Base-by-base conservation (phyloP, 108 stramenopile genomes). In the Nitzschia sp. region DNA sequence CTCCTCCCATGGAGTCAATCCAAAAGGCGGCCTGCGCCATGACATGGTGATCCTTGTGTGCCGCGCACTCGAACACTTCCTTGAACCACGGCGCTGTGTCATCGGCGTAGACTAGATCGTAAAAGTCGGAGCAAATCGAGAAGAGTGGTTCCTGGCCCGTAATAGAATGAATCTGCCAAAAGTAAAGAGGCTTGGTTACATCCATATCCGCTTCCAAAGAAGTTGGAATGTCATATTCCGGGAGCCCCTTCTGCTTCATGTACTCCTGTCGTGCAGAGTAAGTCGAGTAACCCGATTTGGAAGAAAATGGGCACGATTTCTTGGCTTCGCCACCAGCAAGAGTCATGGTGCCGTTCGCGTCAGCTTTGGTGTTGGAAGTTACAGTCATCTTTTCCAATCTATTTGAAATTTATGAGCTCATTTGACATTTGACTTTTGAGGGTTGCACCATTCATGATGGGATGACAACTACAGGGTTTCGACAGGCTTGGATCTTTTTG, bases 81-180 rank as follows among this genome's bases (percentile, higher is more conserved):
- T 59, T 38, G 34, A 75, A 68, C 64, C 55, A 56, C 2, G 29
- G 30, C 4, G 23, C 59, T 42, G 47, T 30, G 13, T 23, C 24
- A 47, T 75, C 74, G 6, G 38, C 34, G 42, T 36, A 75, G 26
- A 75, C 35, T 9, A 55, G 64, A 19, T 61, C 25, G 32, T 75
- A 75, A 60, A 75, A 75, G 45, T 65, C 57, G 8, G 48, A 45
- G 27, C 69, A 34, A 24, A 75, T 54, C 0, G 46, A 27, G 29
- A 75, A 35, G 17, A 75, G 33, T 3, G 74, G 74, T 21, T 75
- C 32, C 5, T 48, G 24, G 23, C 74, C 74, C 51, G 36, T 66
- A 11, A 75, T 17, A 19, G 35, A 42, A 38, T 68, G 59, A 21
- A 75, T n/a, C 35, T 75, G 74, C 74, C 74, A 75, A 53, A 75